Percentiles rank a stretch among this genome's conserved stretches.
Conservation (phyloP, 352 stramenopile species). For the Globisporangium cederbergense region DNA sequence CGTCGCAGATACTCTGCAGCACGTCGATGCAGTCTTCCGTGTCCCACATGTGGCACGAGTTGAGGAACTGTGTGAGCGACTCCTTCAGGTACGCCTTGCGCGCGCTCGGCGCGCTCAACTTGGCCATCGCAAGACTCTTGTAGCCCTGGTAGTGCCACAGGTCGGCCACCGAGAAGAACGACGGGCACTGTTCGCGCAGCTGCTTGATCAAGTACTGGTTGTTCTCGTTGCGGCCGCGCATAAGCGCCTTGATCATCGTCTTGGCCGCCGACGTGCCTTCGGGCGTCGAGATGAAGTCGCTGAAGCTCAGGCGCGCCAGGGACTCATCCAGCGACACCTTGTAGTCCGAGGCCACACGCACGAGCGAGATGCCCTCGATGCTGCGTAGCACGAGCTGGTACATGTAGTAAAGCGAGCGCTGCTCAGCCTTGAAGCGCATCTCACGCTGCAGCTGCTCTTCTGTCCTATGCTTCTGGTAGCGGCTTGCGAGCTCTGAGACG, state of each 20-base stretch:
- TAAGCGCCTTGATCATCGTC: slow-evolving; percentile 73
- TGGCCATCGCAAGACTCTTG: slow-evolving; percentile 76
- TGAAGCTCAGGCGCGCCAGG: slow-evolving; percentile 64
- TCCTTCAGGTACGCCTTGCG: slow-evolving; percentile 63
- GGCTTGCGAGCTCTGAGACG: slow-evolving; percentile 57
- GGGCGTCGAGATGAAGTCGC: slow-evolving; percentile 66
- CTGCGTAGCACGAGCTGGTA: slow-evolving; percentile 76
- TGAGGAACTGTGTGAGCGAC: slow-evolving; percentile 76
- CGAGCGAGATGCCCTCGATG: slow-evolving; percentile 75
- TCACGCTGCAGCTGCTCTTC: slow-evolving; percentile 77
- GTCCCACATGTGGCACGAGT: slow-evolving; percentile 85
- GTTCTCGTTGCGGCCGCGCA: slow-evolving; percentile 76
- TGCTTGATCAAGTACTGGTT: slow-evolving; percentile 82
- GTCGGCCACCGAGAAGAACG: slow-evolving; percentile 79
- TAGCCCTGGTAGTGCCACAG: slow-evolving; percentile 85
- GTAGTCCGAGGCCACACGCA: slow-evolving; percentile 63
- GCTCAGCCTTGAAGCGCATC: slow-evolving; percentile 75
- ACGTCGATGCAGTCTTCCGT: slow-evolving; percentile 75
- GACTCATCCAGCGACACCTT: slow-evolving; percentile 67
- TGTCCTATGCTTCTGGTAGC: slow-evolving; percentile 67
- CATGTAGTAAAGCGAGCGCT: slow-evolving; percentile 76
- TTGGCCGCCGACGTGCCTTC: slow-evolving; percentile 64
- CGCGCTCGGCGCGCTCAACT: slow-evolving; percentile 63
- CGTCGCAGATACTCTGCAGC: slow-evolving; percentile 74
- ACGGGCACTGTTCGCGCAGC: slow-evolving; percentile 79